Base-by-base conservation (phyloP, 306 rosid species). In the Aeschynomene evenia region DNA sequence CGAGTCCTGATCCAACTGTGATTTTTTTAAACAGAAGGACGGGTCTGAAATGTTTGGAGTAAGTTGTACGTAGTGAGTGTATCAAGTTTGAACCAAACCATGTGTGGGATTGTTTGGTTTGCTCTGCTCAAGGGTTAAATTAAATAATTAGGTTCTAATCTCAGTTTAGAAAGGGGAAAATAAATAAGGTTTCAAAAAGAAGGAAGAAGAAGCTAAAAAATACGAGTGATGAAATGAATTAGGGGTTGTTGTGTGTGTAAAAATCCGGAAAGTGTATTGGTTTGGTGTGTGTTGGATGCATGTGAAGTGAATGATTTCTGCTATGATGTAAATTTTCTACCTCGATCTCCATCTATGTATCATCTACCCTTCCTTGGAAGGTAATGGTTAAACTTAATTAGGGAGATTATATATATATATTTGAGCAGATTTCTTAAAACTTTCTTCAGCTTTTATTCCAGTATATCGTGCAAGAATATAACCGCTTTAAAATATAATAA, bases 1-100 rank as follows among this genome's bases (percentile, higher is more conserved):
- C 69, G 31, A 50, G 75, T 78, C 81, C 77, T 49, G 75, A 56
- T 31, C 77, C 28, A 6, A 63, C 89, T 84, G 89, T 85, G 87
- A 82, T 77, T 89, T 88, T 91, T 90, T 88, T 72, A 76, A 92
- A 80, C 89, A 88, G 95, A 70, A 52, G 65, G 93, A 62, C 22
- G n/a, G 83, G 77, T 66, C 81, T 60, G 84, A 34, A 31, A n/a
- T 36, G 22, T 20, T 52, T 50, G 63, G 50, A 11, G 24, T 46
- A 57, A 78, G n/a, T n/a, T 19, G 13, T 58, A 50, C 7, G 8
- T n/a, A n/a, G n/a, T n/a, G n/a, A n/a, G n/a, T n/a, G n/a, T n/a
- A n/a, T n/a, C n/a, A n/a, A n/a, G n/a, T n/a, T n/a, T n/a, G n/a
- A n/a, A n/a, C n/a, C n/a, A n/a, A 51, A n/a, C 36, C 11, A 9